Base-by-base conservation (phyloP, 139 green algal species). In the Micractinium sp. region DNA sequence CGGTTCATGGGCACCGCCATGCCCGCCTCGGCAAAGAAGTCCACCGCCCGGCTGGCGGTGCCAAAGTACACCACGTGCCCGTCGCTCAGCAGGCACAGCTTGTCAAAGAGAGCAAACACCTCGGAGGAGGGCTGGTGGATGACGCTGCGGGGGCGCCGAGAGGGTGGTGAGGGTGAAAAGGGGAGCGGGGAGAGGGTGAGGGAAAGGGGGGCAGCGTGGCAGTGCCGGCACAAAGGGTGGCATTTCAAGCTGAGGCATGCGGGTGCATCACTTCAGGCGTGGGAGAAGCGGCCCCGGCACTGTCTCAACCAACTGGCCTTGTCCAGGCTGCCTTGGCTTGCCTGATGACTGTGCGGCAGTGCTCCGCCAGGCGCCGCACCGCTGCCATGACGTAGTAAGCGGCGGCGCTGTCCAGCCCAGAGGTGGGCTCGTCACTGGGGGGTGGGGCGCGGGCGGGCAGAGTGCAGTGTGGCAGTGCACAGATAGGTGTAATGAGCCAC, bases 61-160 rank as follows among this genome's bases (percentile, higher is more conserved):
- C 94, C 94, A 87, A 95, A 96, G 86, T 95, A 96, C 25, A 96
- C 90, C 74, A 93, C 60, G 2, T 90, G 38, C 25, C 92, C 92
- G n/a, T 82, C 36, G 5, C 79, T 89, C 19, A 95, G 87, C 38
- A 96, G 90, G 79, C 93, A 92, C 14, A 96, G 92, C 80, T 92
- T 89, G 90, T 95, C 93, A 79, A 95, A 95, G 25, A 94, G 83
- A 0, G 91, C 92, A 78, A 95, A 95, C 71, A 85, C 76, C 86
- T 96, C 93, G 12, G 89, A 93, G 81, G 86, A 91, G 33, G 94
- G 94, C 91, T 96, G 94, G 88, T 96, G 94, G 88, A 96, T 95
- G 69, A 95, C 92, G 39, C 82, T 87, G 82, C 82, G 22, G 20
- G 60, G 63, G 14, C 14, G 63, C 47, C 7, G 63, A 27, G 63